Conservation (phyloP, 441 rosid species). For the Gossypium gossypioides region DNA sequence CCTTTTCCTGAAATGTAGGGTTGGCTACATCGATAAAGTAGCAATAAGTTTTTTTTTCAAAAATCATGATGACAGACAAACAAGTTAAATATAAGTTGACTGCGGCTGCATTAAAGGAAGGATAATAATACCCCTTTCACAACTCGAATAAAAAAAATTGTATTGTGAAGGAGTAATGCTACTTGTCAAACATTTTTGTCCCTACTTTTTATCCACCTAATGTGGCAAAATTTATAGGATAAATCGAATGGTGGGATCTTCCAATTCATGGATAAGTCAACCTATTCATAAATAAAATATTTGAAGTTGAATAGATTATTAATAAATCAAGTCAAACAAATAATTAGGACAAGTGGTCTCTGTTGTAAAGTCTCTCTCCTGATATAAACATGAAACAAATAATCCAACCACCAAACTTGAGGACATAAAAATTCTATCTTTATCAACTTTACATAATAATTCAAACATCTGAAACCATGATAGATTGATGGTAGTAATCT, state of each 20-base stretch:
- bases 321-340: neutral
- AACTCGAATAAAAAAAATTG: neutral
- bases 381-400: neutral
- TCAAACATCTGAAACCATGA: conserved; percentile 1
- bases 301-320: neutral
- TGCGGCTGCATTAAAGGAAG: neutral
- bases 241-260: neutral
- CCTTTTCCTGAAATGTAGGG: neutral
- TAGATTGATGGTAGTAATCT: neutral
- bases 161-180: neutral
- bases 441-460: neutral
- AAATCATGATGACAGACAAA: neutral
- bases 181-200: neutral
- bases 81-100: neutral
- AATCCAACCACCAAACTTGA: neutral
- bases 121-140: neutral
- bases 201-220: neutral
- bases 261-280: neutral
- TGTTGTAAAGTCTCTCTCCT: neutral
- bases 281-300: neutral
- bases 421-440: neutral
- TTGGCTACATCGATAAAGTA: neutral
- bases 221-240: neutral
- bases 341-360: neutral
- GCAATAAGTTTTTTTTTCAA: neutral